phyloP scores from a whole-genome alignment of 352 stramenopile genomes.

The Pythium diclinum region DNA sequence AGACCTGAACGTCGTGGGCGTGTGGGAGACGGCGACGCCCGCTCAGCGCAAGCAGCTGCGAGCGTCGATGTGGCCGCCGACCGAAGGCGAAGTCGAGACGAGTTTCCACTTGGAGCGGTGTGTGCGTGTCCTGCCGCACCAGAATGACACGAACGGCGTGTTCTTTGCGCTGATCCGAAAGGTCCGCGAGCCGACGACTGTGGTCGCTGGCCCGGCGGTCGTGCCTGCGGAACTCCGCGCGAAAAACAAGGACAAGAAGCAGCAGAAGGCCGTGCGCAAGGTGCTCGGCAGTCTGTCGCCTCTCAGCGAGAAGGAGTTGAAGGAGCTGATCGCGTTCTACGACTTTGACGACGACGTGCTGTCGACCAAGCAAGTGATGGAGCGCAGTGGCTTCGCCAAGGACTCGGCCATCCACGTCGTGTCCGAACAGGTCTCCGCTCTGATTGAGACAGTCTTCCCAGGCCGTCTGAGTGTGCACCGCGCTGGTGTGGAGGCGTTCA shows the following conservation, averaged over 20 bases:
- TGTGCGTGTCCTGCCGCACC: constrained; percentile 94
- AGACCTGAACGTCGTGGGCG: constrained; percentile 37
- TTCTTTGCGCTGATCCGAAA: constrained; percentile 97
- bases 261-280: constrained; percentile 50
- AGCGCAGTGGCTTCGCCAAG: constrained; percentile 65
- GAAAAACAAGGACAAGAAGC: constrained; percentile 40
- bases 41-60: constrained; percentile 53
- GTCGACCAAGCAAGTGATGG: constrained; percentile 36
- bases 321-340: constrained; percentile 43
- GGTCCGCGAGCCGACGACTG: constrained; percentile 24
- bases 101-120: constrained; percentile 88
- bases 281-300: constrained; percentile 54
- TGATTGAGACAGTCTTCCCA: constrained; percentile 37
- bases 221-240: constrained; percentile 12
- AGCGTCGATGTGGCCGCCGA: constrained; percentile 84
- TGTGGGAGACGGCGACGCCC: constrained; percentile 53
- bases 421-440: constrained; percentile 42
- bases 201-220: constrained; percentile 36
- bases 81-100: constrained; percentile 37
- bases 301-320: constrained; percentile 41
- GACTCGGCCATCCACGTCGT: constrained; percentile 68
- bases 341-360: constrained; percentile 25
- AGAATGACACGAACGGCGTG: constrained; percentile 97
- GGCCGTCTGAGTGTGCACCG: constrained; percentile 60
- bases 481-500: constrained; percentile 50